Evolutionary conservation across 768 basidiomycete species (phyloP).

Genomic region (Pulveroboletus sp.): DNA sequence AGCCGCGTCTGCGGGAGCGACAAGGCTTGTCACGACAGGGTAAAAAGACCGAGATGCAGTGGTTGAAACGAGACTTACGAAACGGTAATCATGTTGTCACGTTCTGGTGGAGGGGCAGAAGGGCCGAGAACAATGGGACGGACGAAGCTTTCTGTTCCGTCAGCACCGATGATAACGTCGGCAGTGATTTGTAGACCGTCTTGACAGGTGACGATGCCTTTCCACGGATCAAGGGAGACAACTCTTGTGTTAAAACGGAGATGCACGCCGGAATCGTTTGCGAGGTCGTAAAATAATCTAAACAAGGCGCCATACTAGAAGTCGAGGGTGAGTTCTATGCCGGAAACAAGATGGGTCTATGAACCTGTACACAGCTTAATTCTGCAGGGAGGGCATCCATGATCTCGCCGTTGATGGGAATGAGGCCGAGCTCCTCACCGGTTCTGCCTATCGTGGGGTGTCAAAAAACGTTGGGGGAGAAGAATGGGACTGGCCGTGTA

Average conservation of each 20-base stretch:
- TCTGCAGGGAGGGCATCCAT: constrained; percentile 44
- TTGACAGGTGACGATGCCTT: constrained; percentile 29
- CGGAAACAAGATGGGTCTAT: constrained; percentile 8
- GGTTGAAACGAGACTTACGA: constrained; percentile 3
- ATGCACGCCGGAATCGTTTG: constrained; percentile 43
- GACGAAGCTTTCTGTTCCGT: constrained; percentile 50
- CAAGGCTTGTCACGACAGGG: constrained; percentile 5
- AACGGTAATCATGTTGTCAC: constrained; percentile 14
- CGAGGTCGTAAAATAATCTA: constrained; percentile 45
- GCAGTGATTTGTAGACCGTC: constrained; percentile 42
- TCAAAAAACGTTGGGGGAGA: background rate
- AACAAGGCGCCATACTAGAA: constrained; percentile 53
- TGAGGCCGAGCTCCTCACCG: constrained; percentile 42
- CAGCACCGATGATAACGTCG: constrained; percentile 60
- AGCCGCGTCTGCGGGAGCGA: constrained; percentile 14
- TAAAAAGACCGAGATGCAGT: background rate
- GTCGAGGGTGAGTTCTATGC: background rate
- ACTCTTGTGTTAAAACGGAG: constrained; percentile 43
- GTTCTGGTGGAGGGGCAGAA: constrained; percentile 3
- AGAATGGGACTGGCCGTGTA: constrained; percentile 8
- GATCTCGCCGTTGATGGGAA: constrained; percentile 44
- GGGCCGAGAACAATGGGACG: constrained; percentile 31
- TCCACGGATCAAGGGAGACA: constrained; percentile 32
- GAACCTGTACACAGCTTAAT: constrained; percentile 45
- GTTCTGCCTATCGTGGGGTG: constrained; percentile 32